Evolutionary conservation across 257 asterid genomes (phyloP), one percentile per base, ranked within the genome.

Genomic region (Verbena officinalis): DNA sequence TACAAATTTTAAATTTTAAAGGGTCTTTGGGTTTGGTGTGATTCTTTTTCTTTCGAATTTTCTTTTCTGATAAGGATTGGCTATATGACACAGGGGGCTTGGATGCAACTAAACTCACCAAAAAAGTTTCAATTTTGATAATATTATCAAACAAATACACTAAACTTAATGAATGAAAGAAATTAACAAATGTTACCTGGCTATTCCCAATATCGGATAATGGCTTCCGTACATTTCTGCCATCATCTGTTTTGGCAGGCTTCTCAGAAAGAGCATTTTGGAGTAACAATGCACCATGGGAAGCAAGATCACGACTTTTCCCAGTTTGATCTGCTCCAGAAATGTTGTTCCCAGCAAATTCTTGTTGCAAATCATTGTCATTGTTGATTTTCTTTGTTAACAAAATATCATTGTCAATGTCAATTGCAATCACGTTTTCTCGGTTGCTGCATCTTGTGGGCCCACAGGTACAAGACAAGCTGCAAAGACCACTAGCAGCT

Each of bases 201-300:
- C 77, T 83, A 68, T 94, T 94, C 54, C 98, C 98, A 63, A 94
- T 90, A 77, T 94, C 96, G 6, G 98, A 83, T 73, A 94, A 77
- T 13, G 96, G 90, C 88, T 78, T 94, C 77, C 99, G 73, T 53
- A 44, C 44, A 17, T 72, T 27, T 15, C 65, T 80, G 54, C 67
- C 86, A 67, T 76, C 81, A 55, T 69, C 82, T n/a, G 74, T 31
- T 51, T 64, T 58, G 12, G 15, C 67, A 11, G 85, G 75, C 76
- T 83, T 88, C 33, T 73, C 96, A 30, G 95, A 88, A 13, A 94
- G 76, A 16, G 99, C 99, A 55, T 73, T 83, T 63, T 90, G 86
- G 67, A 94, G 97, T 17, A 94, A 82, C 82, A 71, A 80, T 44
- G 95, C 96, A 9, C 97, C 99, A 61, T 83, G 97, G 46, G 90